Evolutionary conservation across 805 yeast genomes (phyloP).

Genomic region (Suhomyces xylopsoci): DNA sequence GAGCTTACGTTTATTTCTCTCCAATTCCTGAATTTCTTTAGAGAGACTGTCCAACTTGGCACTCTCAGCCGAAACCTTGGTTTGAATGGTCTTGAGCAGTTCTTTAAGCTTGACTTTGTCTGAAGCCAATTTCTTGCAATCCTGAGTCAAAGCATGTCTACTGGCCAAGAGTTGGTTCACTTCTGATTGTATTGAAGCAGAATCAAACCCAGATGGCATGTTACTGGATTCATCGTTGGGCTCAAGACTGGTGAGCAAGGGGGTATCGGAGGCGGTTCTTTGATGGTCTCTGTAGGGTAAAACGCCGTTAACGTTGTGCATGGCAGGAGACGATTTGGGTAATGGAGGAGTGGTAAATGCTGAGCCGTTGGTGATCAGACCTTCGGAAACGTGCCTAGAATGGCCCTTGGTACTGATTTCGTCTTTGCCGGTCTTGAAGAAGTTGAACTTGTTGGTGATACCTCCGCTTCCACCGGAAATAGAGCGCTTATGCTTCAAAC

Average conservation of each 20-base stretch:
- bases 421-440: conserved; percentile 30
- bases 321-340: conserved; percentile 28
- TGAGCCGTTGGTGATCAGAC: conserved; percentile 27
- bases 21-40: conserved; percentile 53
- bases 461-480: conserved; percentile 34
- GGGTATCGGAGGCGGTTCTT: conserved; percentile 46
- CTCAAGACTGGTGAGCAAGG: conserved; percentile 21
- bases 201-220: conserved; percentile 27
- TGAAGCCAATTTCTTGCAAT: conserved; percentile 22
- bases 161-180: conserved; percentile 32
- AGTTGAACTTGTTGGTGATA: conserved; percentile 26
- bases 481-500: conserved; percentile 41
- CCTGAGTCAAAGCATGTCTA: conserved; percentile 21
- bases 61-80: conserved; percentile 40
- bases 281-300: conserved; percentile 24
- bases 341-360: conserved; percentile 46
- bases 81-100: conserved; percentile 37
- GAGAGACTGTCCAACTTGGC: conserved; percentile 41
- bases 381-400: conserved; percentile 39
- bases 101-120: conserved; percentile 31
- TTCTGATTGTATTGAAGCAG: conserved; percentile 33
- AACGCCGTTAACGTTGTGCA: not conserved
- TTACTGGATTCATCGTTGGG: conserved; percentile 19
- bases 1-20: conserved; percentile 44
- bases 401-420: conserved; percentile 23